Evolutionary conservation across 2,329 filamentous ascomycete species (phyloP).

Genomic region (Fusarium denticulatum): DNA sequence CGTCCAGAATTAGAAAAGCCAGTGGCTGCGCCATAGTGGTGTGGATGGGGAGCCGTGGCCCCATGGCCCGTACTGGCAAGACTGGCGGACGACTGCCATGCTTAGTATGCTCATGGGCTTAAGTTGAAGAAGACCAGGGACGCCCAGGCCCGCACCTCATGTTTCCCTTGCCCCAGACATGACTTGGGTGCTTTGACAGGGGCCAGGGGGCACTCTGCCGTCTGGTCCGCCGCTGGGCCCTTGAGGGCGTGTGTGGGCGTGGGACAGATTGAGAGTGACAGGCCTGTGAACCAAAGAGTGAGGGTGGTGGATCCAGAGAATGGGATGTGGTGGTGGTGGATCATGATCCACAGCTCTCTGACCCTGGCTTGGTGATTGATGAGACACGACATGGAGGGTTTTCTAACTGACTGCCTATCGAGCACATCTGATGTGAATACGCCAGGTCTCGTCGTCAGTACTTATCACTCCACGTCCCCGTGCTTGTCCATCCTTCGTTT

Average conservation of each 20-base stretch:
- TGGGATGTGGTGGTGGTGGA: constrained; percentile 42
- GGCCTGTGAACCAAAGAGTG: constrained; percentile 9
- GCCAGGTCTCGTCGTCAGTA: constrained; percentile 53
- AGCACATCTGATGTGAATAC: constrained; percentile 44
- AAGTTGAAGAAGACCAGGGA: constrained; percentile 27
- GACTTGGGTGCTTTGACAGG: constrained; percentile 36
- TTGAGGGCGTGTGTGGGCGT: constrained; percentile 27
- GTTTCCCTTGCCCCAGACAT: constrained; percentile 47
- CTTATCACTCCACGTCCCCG: constrained; percentile 61
- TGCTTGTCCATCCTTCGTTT: constrained; percentile 51
- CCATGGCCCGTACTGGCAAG: constrained; percentile 30
- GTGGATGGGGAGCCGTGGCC: constrained; percentile 38
- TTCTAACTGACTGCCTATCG: constrained; percentile 43
- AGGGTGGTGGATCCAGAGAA: constrained; percentile 37
- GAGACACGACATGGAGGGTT: constrained; percentile 59
- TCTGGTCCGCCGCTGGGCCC: constrained; percentile 41
- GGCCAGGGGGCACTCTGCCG: constrained; percentile 43
- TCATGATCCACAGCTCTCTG: constrained; percentile 43
- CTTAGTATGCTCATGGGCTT: constrained; percentile 22
- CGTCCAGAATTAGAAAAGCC: constrained; percentile 51
- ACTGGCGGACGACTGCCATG: constrained; percentile 18
- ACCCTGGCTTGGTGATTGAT: constrained; percentile 60
- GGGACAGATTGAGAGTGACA: constrained; percentile 25
- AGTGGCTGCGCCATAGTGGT: constrained; percentile 49
- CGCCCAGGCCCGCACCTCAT: constrained; percentile 38